Conservation (phyloP, 2,329 filamentous ascomycete genomes). For the Curvularia verruculosa region DNA sequence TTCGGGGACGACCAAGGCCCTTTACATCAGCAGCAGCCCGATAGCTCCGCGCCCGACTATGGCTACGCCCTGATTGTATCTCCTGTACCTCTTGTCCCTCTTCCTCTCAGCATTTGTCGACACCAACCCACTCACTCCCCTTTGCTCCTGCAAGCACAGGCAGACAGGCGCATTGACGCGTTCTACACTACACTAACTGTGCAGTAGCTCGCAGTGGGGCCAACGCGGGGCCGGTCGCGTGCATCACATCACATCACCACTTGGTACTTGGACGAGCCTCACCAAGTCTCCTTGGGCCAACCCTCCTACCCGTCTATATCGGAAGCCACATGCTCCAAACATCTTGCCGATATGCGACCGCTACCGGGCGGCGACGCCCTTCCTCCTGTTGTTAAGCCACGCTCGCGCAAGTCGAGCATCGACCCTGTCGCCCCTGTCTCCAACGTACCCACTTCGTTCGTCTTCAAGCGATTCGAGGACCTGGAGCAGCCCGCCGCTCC, state of each 20-base stretch:
- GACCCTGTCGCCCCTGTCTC: slow-evolving; percentile 40
- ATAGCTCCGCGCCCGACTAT: slow-evolving; percentile 12
- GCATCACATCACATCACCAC: slow-evolving; percentile 17
- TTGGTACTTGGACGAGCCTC: slow-evolving; percentile 11
- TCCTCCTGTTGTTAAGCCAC: slow-evolving; percentile 37
- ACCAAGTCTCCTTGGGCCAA: slow-evolving; percentile 7
- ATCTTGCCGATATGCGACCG: slow-evolving; percentile 40
- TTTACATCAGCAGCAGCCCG: slow-evolving; percentile 18
- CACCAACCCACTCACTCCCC: background rate
- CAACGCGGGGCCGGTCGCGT: slow-evolving; percentile 22
- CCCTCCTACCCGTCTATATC: slow-evolving; percentile 1
- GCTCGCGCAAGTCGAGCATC: slow-evolving; percentile 48
- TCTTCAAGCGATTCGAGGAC: slow-evolving; percentile 62
- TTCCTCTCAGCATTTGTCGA: slow-evolving; percentile 2
- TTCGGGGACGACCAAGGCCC: slow-evolving; percentile 11
- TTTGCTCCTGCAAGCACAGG: background rate
- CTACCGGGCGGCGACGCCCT: slow-evolving; percentile 46
- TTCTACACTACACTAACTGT: slow-evolving; percentile 19
- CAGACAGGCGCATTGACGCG: slow-evolving; percentile 9
- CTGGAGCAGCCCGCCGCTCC: slow-evolving; percentile 50
- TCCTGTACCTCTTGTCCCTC: slow-evolving; percentile 7
- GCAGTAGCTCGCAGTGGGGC: slow-evolving; percentile 26
- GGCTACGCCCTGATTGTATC: slow-evolving; percentile 9
- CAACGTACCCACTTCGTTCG: slow-evolving; percentile 62
- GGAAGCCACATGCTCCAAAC: slow-evolving; percentile 13